Percentiles rank a stretch among this genome's conserved stretches.
These are phyloP conservation scores for Bryum argenteum DNA, from an alignment of 225 moss, liverwort and hornwort genomes.

Conservation along the genomic window DNA sequence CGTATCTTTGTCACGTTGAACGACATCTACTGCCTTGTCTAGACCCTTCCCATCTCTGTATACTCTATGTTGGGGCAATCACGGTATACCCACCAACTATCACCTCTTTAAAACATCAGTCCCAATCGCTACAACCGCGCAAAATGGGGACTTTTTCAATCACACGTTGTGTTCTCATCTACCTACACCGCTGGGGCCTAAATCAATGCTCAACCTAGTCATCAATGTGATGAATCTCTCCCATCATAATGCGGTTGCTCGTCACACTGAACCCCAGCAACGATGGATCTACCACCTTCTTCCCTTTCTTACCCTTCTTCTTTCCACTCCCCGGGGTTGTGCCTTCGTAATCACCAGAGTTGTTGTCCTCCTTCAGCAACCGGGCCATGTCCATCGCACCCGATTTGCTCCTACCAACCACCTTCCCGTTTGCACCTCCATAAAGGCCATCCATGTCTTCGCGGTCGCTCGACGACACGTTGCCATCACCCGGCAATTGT, in stretches of 20 bases:
- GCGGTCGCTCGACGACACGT: conserved; percentile 66
- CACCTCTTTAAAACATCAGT: not conserved
- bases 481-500: conserved; percentile 64
- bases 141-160: not conserved
- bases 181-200: too few relatives aligned
- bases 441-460: conserved; percentile 47
- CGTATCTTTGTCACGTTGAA: too few relatives aligned
- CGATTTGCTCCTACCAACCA: conserved; percentile 45
- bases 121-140: not conserved
- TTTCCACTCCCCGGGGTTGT: conserved; percentile 46
- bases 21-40: too few relatives aligned
- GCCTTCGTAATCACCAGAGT: conserved; percentile 40
- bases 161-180: not conserved
- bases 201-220: too few relatives aligned
- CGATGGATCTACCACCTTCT: conserved; percentile 94
- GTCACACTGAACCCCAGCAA: conserved; percentile 91
- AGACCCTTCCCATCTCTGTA: too few relatives aligned
- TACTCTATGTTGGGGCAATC: not conserved
- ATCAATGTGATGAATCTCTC: conserved; percentile 96
- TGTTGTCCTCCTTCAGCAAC: conserved; percentile 43
- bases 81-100: not conserved
- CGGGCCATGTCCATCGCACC: conserved; percentile 56
- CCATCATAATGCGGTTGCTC: conserved; percentile 99
- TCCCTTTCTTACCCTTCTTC: conserved; percentile 94
- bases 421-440: conserved; percentile 63